Conservation (phyloP, 441 rosid species). For the Pelargonium cotyledonis region DNA sequence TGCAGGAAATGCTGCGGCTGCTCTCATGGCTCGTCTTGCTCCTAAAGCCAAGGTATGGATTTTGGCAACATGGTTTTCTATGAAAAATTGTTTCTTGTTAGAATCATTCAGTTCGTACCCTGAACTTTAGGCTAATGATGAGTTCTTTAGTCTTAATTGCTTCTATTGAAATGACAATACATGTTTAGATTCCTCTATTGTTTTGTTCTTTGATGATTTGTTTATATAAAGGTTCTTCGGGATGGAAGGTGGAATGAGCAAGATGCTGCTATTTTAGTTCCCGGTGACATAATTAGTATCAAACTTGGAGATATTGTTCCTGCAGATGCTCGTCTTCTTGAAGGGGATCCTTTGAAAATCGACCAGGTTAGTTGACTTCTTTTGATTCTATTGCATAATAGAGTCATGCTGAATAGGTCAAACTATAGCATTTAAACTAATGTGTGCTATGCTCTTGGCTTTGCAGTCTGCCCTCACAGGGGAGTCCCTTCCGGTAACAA, state of each 20-base stretch:
- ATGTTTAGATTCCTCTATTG: background rate
- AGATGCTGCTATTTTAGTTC: slow-evolving; percentile 62
- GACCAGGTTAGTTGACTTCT: slow-evolving; percentile 49
- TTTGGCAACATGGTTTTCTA: background rate
- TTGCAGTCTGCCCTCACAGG: slow-evolving; percentile 64
- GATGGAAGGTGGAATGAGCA: slow-evolving; percentile 62
- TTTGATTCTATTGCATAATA: too few species aligned
- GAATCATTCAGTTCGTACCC: background rate
- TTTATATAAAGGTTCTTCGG: slow-evolving; percentile 40
- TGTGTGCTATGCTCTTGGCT: too few species aligned
- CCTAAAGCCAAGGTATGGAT: slow-evolving; percentile 39
- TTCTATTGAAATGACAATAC: background rate
- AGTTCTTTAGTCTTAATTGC: background rate
- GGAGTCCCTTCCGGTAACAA: slow-evolving; percentile 58
- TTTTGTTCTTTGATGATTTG: background rate
- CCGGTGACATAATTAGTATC: slow-evolving; percentile 60
- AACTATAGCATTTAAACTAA: too few species aligned
- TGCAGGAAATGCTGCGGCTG: slow-evolving; percentile 74
- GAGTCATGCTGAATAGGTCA: too few species aligned
- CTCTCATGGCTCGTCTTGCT: slow-evolving; percentile 75
- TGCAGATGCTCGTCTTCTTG: slow-evolving; percentile 64
- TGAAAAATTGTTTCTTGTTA: too few species aligned
- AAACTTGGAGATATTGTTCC: slow-evolving; percentile 67
- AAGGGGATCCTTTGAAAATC: slow-evolving; percentile 42
- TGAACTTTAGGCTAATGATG: background rate